Conservation (phyloP, 176 grass and related monocot species). For the Paspalum vaginatum region DNA sequence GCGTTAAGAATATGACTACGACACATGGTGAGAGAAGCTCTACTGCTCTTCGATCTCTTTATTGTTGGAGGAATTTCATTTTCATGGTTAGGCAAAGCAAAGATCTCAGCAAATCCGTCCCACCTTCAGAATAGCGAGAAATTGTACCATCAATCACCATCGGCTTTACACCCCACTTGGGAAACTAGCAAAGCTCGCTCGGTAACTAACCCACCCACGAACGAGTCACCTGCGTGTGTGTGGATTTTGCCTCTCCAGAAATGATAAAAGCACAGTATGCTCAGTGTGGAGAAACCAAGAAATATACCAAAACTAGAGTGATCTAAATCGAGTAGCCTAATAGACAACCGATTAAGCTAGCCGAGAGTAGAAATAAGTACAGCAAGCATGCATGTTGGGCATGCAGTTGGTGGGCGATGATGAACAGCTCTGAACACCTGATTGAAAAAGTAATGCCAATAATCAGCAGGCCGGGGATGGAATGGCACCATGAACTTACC, state of each 20-base stretch:
- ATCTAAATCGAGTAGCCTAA: not conserved
- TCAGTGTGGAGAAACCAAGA: not conserved
- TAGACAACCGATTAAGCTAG: not conserved
- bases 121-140: constrained; percentile 16
- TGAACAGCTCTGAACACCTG: not conserved
- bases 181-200: not conserved
- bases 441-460: not conserved
- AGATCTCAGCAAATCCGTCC: constrained; percentile 24
- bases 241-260: not conserved
- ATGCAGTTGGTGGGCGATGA: not conserved
- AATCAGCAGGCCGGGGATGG: not conserved
- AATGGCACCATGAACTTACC: constrained; percentile 34
- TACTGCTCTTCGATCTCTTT: not conserved
- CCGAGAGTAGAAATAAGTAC: not conserved
- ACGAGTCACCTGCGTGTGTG: not conserved
- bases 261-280: not conserved
- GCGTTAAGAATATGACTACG: constrained; percentile 24
- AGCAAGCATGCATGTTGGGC: not conserved
- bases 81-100: constrained; percentile 17
- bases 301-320: not conserved
- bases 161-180: constrained; percentile 36
- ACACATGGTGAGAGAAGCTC: not conserved
- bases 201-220: constrained; percentile 6
- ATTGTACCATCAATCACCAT: constrained; percentile 40
- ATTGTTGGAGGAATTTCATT: constrained; percentile 29